Evolutionary conservation across 2,329 filamentous ascomycete genomes (phyloP), one percentile per base, ranked within the genome.

Genomic region (Orbilia blumenaviensis): DNA sequence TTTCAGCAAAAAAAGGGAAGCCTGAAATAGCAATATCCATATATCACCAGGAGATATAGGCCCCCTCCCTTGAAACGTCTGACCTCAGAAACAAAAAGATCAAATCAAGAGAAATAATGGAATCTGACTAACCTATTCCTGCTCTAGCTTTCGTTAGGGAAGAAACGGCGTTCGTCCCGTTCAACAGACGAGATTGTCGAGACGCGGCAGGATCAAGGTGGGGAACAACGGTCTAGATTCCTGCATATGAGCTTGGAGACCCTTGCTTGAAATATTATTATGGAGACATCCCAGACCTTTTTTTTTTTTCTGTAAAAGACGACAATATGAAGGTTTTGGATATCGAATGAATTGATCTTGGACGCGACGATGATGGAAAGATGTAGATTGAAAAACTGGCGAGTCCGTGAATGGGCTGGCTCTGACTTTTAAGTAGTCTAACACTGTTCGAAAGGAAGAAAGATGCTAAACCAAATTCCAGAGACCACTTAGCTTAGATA

Each of bases 111-210:
- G 12, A 44, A 44, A 27, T 21, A 56, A 23, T 21, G 10, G 18
- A 42, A 61, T 1, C 8, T 38, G 23, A 67, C 63, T 58, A 67
- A 58, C 48, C 63, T 36, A 2, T 42, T 67, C 50, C 21, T n/a
- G 18, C n/a, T 25, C 14, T 50, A 38, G 60, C 14, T 27, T 16
- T 1, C 42, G 32, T 25, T 64, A 25, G 29, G 18, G 18, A 36
- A 29, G 16, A 7, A 38, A 50, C 42, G 42, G 42, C n/a, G n/a
- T n/a, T 21, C 16, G 16, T 9, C 41, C 23, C 42, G 42, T 64
- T 18, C 12, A 36, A 50, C 27, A 27, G 23, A 50, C 42, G 44
- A 36, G 60, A 61, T 64, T 64, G 23, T 64, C 29, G 60, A 64
- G 44, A 64, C 46, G n/a, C n/a, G 44, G 29, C 42, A 41, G 29